Conservation (phyloP, 106 monocot species). For the Dendrobium catenatum region DNA sequence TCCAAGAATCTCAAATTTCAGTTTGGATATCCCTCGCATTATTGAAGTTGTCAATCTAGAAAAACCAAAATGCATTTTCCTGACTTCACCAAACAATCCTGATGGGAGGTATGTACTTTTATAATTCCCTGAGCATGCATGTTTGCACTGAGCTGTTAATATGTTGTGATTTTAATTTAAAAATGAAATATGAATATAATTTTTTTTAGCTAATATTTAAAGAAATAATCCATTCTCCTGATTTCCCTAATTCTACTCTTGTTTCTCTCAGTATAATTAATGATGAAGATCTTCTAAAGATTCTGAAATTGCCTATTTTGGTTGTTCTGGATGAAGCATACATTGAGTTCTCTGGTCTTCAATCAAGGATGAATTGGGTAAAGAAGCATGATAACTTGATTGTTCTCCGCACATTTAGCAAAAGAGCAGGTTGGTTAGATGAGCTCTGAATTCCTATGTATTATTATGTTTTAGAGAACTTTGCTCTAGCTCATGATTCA, state of each 20-base stretch:
- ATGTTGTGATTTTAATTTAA: background rate
- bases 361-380: conserved; percentile 95
- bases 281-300: conserved; percentile 71
- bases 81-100: conserved; percentile 97
- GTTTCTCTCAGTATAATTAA: conserved; percentile 58
- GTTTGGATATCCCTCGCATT: conserved; percentile 63
- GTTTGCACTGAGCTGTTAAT: background rate
- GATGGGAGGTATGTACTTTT: conserved; percentile 74
- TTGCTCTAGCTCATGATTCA: background rate
- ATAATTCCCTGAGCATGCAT: background rate
- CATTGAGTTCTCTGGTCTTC: conserved; percentile 82
- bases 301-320: conserved; percentile 77
- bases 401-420: conserved; percentile 97
- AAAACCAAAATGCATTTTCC: conserved; percentile 91
- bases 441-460: conserved; percentile 1
- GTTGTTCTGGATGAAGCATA: conserved; percentile 98
- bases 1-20: conserved; percentile 72
- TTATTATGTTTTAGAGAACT: too few relatives aligned
- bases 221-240: background rate
- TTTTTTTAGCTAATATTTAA: background rate
- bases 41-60: conserved; percentile 72
- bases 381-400: conserved; percentile 96
- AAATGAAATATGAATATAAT: background rate
- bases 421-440: conserved; percentile 71
- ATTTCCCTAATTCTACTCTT: background rate